Base-by-base conservation (phyloP, 192 early-diverging fungal species). In the Podila clonocystis region DNA sequence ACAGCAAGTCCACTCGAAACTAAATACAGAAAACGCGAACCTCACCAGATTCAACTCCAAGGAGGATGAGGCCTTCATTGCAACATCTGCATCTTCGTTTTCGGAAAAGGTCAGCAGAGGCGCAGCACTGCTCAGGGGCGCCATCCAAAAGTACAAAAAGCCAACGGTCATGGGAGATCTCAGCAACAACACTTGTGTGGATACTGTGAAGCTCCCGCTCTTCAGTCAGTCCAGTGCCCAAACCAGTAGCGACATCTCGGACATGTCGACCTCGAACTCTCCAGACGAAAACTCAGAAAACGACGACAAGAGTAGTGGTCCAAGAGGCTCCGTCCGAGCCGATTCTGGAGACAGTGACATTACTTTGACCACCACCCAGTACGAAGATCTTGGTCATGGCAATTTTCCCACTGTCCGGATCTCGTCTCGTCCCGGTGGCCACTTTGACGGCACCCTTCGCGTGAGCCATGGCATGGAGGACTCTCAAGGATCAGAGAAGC, bases 391-490 rank as follows among this genome's bases (percentile, higher is more conserved):
- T 4, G 77, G 71, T 5, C 2, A 17, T 5, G 71, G 77, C 28
- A 22, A 1, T 0, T 61, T 65, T 34, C 77, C 77, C 41, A 80
- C 77, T 1, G 57, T 80, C 17, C 66, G 58, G 3, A 50, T 58
- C 36, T 72, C 62, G 4, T 80, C 77, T 11, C 65, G 60, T 5
- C 77, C 71, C 8, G 77, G 77, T 13, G 77, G 77, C 7, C 77
- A 80, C 55, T 80, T 80, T 41, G 71, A 68, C 20, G 77, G 83
- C 0, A 73, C 62, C 15, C 41, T 75, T n/a, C 34, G 63, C 50
- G 70, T 83, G 24, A 66, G 58, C 1, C 64, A 67, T 30, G 62
- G 52, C 4, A 38, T 70, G 38, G 77, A 71, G 0, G 66, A 75
- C 38, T 67, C 57, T n/a, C 41, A 45, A 15, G 48, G 31, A 38